These are phyloP conservation scores for Mycothermus thermophilus DNA, from an alignment of 495 filamentous ascomycete species.

Conservation along the genomic window DNA sequence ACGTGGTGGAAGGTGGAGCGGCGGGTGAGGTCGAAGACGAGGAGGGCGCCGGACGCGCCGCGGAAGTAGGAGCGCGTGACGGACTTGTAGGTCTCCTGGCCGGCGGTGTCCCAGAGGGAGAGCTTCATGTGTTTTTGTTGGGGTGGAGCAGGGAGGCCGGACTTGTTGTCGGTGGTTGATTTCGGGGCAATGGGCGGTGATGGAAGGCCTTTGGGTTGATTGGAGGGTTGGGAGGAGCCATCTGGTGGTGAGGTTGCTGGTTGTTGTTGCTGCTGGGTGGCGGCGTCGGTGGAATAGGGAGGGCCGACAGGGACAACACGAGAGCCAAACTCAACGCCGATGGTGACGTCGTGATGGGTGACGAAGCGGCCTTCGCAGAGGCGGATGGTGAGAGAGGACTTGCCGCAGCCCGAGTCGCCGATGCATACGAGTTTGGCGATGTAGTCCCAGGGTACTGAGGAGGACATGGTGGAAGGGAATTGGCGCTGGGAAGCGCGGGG, in stretches of 20 bases:
- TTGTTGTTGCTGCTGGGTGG: conserved; percentile 24
- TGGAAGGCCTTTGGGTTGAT: conserved; percentile 21
- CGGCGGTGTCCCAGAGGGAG: conserved; percentile 85
- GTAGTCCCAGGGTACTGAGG: conserved; percentile 80
- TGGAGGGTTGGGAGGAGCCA: background rate
- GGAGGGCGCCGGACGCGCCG: conserved; percentile 76
- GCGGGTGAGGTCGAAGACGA: conserved; percentile 90
- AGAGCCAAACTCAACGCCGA: conserved; percentile 94
- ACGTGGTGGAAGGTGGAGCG: conserved; percentile 73
- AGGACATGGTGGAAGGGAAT: conserved; percentile 30
- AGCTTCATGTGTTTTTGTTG: conserved; percentile 64
- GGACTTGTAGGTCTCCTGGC: conserved; percentile 92
- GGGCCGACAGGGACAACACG: conserved; percentile 86
- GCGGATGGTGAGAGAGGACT: conserved; percentile 79
- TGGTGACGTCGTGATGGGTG: conserved; percentile 87
- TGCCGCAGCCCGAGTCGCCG: conserved; percentile 87
- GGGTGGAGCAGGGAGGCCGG: background rate
- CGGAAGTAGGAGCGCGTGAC: conserved; percentile 94
- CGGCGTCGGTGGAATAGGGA: conserved; percentile 36
- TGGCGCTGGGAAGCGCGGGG: background rate
- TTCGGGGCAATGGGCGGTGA: conserved; percentile 14
- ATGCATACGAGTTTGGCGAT: conserved; percentile 97
- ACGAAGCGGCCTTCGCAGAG: conserved; percentile 96
- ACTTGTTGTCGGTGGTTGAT: background rate
- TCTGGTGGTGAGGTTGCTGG: conserved; percentile 10